A percentile compares a stretch with the other conserved stretches of the same genome.
These are phyloP conservation scores for Pleurotus tuoliensis DNA, from an alignment of 768 basidiomycete genomes.

Conservation along the genomic window DNA sequence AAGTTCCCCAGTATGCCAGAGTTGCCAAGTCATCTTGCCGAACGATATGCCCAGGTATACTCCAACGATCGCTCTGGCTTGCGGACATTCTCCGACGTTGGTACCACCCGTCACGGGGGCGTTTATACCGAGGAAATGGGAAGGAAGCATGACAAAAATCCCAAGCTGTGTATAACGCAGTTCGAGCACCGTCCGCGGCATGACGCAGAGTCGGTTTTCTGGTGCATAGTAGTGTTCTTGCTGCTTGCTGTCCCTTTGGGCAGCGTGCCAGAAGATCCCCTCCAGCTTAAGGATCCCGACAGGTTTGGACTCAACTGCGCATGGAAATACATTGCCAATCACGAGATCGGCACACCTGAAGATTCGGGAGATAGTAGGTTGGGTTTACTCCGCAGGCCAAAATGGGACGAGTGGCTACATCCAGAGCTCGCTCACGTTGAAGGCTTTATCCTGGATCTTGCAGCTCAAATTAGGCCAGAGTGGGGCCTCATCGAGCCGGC, in stretches of 20 bases:
- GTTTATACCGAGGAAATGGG: not conserved
- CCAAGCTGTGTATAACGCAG: not conserved
- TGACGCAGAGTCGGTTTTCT: conserved; percentile 7
- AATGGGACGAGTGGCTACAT: conserved; percentile 4
- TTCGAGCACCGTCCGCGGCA: not conserved
- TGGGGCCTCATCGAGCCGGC: not conserved
- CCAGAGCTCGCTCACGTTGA: not conserved
- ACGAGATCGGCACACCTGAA: too few relatives aligned
- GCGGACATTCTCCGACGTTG: too few relatives aligned
- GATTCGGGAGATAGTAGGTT: too few relatives aligned
- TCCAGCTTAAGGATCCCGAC: too few relatives aligned
- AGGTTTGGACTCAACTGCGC: too few relatives aligned
- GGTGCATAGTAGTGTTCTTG: conserved; percentile 6
- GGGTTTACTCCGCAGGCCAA: too few relatives aligned
- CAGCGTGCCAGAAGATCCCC: not conserved
- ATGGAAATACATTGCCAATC: too few relatives aligned
- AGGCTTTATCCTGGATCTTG: not conserved
- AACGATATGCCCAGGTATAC: not conserved
- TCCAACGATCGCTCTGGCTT: too few relatives aligned
- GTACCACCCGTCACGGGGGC: not conserved
- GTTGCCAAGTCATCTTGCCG: not conserved
- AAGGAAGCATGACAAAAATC: not conserved
- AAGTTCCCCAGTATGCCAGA: not conserved
- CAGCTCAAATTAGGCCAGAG: not conserved
- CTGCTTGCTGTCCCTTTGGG: not conserved